Base-by-base conservation (phyloP, 164 flowering plant genomes). In the Tetracentron sinense region DNA sequence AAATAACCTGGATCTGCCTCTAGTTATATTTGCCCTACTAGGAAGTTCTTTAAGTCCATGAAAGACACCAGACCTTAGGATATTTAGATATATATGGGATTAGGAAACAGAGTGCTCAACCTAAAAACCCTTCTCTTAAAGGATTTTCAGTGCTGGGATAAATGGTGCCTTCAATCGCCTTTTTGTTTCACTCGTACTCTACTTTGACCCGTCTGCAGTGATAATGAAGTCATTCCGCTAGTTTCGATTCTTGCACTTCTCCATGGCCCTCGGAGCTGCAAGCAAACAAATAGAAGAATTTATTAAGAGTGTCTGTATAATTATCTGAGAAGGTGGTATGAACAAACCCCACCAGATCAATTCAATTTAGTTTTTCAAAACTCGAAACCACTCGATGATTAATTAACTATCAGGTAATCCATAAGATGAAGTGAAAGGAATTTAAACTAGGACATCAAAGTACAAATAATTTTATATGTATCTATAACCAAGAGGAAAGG, bases 261-360 rank as follows among this genome's bases (percentile, higher is more conserved):
- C 86, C 82, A 78, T 81, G 56, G 89, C 87, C 64, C 89, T 79
- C 16, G 90, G 89, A 16, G 94, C 90, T 84, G 83, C 75, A 73
- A 67, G 15, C 22, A 66, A 61, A 14, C 25, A 64, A 20, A 68
- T n/a, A 4, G 20, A 50, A 35, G 15, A 15, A 19, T 22, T 59
- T 15, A 29, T 50, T 31, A n/a, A 48, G 26, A 15, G 22, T 2
- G 26, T 16, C 23, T 50, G 1, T 7, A 20, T 25, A n/a, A 49
- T 19, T 11, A 3, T 16, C 10, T 22, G 7, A 22, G 52, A 49
- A n/a, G n/a, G n/a, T n/a, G n/a, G n/a, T n/a, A n/a, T n/a, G n/a
- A n/a, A n/a, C n/a, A n/a, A n/a, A n/a, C n/a, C n/a, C n/a, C n/a
- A 19, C 22, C 8, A n/a, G n/a, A n/a, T n/a, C n/a, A n/a, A n/a